Percentiles rank a stretch among this genome's conserved stretches.
These are phyloP conservation scores for Boechera stricta DNA, from an alignment of 345 rosid genomes.

Conservation along the genomic window DNA sequence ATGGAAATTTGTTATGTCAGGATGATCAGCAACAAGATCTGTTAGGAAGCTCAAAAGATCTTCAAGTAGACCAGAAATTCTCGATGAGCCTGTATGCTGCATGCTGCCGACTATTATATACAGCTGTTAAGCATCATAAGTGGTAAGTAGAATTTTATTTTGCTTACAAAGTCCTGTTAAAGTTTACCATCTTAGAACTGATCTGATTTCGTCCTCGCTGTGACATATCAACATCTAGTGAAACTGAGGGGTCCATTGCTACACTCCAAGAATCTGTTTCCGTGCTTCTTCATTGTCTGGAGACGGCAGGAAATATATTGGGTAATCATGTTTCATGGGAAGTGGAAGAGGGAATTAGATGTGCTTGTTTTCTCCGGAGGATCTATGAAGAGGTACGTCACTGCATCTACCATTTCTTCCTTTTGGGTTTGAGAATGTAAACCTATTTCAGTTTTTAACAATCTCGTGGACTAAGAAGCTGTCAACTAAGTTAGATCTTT, in stretches of 20 bases:
- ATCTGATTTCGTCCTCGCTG: conserved; percentile 30
- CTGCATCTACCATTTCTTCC: conserved; percentile 13
- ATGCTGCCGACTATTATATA: conserved; percentile 74
- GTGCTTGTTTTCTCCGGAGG: conserved; percentile 82
- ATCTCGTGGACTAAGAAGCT: not conserved
- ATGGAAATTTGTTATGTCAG: conserved; percentile 24
- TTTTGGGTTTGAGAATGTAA: conserved; percentile 13
- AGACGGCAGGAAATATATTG: conserved; percentile 53
- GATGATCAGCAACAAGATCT: conserved; percentile 42
- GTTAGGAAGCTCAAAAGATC: conserved; percentile 40
- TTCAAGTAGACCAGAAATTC: conserved; percentile 59
- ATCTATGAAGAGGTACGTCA: conserved; percentile 87
- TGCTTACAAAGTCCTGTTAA: conserved; percentile 19
- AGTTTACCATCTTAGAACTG: conserved; percentile 17
- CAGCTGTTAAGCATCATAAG: conserved; percentile 80
- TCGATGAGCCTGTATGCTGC: conserved; percentile 61
- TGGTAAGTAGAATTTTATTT: conserved; percentile 52
- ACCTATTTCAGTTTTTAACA: not conserved
- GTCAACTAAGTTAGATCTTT: not conserved
- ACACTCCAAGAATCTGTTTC: conserved; percentile 72
- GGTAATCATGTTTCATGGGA: conserved; percentile 57
- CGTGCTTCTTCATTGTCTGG: conserved; percentile 74
- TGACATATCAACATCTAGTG: conserved; percentile 54
- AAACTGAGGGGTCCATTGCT: conserved; percentile 68
- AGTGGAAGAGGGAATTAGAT: conserved; percentile 65